Evolutionary conservation across 352 stramenopile species (phyloP).

Genomic region (Globisporangium barbulae): DNA sequence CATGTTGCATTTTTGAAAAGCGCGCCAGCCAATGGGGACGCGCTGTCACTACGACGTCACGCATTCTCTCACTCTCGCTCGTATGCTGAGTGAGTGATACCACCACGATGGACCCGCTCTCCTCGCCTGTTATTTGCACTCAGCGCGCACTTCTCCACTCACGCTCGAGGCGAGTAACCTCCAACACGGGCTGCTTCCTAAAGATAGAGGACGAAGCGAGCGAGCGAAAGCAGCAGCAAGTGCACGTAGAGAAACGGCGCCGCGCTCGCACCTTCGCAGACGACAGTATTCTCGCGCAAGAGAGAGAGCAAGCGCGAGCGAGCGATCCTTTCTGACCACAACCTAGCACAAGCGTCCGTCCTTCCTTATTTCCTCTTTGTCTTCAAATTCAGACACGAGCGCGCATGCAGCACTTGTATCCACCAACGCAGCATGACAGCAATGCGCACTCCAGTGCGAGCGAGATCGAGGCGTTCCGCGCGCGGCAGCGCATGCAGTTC

Average conservation of each 20-base stretch:
- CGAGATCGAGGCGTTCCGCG: constrained; percentile 45
- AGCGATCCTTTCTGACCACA: neutral
- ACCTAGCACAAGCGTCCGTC: neutral
- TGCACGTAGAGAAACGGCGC: neutral
- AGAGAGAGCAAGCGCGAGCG: neutral
- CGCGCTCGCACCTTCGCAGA: constrained; percentile 1
- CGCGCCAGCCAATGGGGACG: constrained; percentile 2
- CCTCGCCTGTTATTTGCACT: neutral
- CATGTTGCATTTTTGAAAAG: neutral
- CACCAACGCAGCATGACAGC: neutral
- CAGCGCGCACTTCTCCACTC: neutral
- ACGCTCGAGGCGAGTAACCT: neutral
- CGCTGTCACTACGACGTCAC: neutral
- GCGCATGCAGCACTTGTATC: constrained; percentile 1
- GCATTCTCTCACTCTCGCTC: neutral
- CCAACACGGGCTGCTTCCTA: neutral
- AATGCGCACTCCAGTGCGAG: neutral
- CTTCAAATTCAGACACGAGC: neutral
- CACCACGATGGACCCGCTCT: neutral
- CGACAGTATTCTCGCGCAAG: neutral
- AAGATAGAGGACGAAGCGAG: constrained; percentile 1
- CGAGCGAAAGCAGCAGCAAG: neutral
- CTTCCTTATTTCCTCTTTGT: neutral
- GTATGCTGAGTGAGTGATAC: neutral
- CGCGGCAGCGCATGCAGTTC: constrained; percentile 31